These are phyloP conservation scores for Glebionis coronaria DNA, from an alignment of 129 eudicot species.

Conservation along the genomic window DNA sequence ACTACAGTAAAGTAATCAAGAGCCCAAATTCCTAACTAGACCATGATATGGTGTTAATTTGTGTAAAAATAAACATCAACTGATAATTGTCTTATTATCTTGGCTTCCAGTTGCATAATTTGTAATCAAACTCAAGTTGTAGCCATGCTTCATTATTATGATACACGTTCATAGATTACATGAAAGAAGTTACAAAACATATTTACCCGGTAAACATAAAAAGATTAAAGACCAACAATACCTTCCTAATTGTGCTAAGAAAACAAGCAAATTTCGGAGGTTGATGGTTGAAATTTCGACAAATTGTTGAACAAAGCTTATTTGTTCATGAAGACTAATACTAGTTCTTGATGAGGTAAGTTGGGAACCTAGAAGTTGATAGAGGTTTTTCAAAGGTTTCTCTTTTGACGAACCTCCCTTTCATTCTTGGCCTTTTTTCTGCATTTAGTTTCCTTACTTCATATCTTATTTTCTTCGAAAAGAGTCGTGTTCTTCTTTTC, in stretches of 20 bases:
- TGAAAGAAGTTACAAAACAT: slow-evolving; percentile 8
- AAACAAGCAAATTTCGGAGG: slow-evolving; percentile 37
- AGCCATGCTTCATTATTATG: slow-evolving; percentile 4
- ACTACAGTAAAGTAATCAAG: neutral
- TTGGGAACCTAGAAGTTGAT: slow-evolving; percentile 31
- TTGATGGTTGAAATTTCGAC: neutral
- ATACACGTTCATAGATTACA: slow-evolving; percentile 9
- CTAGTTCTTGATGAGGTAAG: slow-evolving; percentile 33
- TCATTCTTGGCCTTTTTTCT: slow-evolving; percentile 93
- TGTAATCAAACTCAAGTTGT: slow-evolving; percentile 8
- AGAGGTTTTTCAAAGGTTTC: slow-evolving; percentile 40
- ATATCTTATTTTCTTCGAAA: slow-evolving; percentile 84
- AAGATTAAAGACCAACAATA: slow-evolving; percentile 4
- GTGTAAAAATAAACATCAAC: neutral
- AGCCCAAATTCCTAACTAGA: neutral
- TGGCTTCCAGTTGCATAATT: slow-evolving; percentile 8
- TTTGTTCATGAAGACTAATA: slow-evolving; percentile 21
- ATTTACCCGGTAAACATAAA: slow-evolving; percentile 15
- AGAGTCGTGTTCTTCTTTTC: slow-evolving; percentile 85
- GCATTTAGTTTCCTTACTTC: slow-evolving; percentile 94
- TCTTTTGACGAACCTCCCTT: slow-evolving; percentile 92
- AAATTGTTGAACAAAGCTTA: slow-evolving; percentile 27
- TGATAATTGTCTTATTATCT: neutral
- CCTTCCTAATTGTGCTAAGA: slow-evolving; percentile 29
- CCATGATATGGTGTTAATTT: neutral